Base-by-base conservation (phyloP, 2,329 filamentous ascomycete species). In the Aspergillus amoenus region DNA sequence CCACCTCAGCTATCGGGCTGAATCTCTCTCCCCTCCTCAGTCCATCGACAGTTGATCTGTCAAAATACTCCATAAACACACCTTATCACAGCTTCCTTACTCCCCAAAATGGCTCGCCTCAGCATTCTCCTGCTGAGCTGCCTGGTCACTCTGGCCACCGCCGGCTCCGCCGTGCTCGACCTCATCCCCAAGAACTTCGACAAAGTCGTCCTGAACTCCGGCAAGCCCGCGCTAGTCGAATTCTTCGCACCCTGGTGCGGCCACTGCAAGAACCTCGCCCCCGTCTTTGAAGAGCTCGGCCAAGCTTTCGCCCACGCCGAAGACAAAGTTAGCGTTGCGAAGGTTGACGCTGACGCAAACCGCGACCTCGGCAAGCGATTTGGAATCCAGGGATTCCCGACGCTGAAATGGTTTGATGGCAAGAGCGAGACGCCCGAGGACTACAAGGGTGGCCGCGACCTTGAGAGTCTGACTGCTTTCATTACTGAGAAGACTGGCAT, bases 171-270 rank as follows among this genome's bases (percentile, higher is more conserved):
- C 56, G 94, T 99, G 63, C 82, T 96, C 68, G 93, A 97, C 76
- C 88, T 99, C 60, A 87, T 89, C 59, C 92, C 93, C 55, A 81
- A 81, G 68, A 99, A 97, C 82, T 99, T 99, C 75, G 93, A 97
- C 81, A 80, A 88, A 47, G 82, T 96, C 55, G 91, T 96, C 63
- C 83, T 96, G 59, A 86, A 95, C 74, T 93, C 90, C 45, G 92
- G 92, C 76, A 97, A 96, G 81, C 93, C 94, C 43, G 93, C 94
- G 0, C 87, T 99, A 24, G 92, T 97, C 68, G 93, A 97, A 76
- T 99, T 99, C 84, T 97, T 96, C 73, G 94, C 94, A 34, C 93
- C 93, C 22, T 99, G 94, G 94, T 99, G 94, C 72, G 95, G 94
- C 32, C 94, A 99, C 83, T 99, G 94, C 91, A 97, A 97, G 85